Base-by-base conservation (phyloP, 2,329 filamentous ascomycete species). In the Amauroascus niger region DNA sequence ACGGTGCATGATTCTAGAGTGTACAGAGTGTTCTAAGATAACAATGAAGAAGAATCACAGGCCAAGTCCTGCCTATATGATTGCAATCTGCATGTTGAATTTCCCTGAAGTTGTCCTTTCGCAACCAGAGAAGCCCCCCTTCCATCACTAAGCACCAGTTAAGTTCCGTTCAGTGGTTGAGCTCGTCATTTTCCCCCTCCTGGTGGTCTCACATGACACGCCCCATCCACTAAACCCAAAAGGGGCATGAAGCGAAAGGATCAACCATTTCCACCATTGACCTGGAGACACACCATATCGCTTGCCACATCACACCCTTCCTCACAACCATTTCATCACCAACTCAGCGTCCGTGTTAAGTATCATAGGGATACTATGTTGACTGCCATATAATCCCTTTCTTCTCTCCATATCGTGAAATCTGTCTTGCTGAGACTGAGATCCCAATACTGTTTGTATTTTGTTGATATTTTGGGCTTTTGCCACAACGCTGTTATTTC, bases 1-100 rank as follows among this genome's bases (percentile, higher is more conserved):
- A 37, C 35, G 30, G 18, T 13, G 41, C 50, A 52, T 52, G 50
- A 46, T 46, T 40, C 41, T 60, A 44, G 30, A 32, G 14, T 49
- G 45, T 43, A 20, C 43, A 48, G 9, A 8, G 14, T 33, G 33
- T 14, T 9, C n/a, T 14, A 35, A 6, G n/a, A 46, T 6, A 6
- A 39, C 28, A 33, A 33, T 1, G 44, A 51, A 11, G 16, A 33
- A 22, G 3, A 51, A 33, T 28, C 44, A 32, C 32, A 22, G 20
- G 14, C 13, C 8, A 18, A 24, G 18, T 28, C 20, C 18, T n/a
- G 9, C 8, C 6, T n/a, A n/a, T n/a, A 14, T 28, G 32, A 26
- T 49, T 28, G 6, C n/a, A 3, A 16, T 24, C 18, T 24, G 18
- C 7, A 13, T 11, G 33, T n/a, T n/a, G n/a, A n/a, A n/a, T n/a